These are phyloP conservation scores for Loxodes magnus DNA, from an alignment of 73 alveolate genomes.

Conservation along the genomic window DNA sequence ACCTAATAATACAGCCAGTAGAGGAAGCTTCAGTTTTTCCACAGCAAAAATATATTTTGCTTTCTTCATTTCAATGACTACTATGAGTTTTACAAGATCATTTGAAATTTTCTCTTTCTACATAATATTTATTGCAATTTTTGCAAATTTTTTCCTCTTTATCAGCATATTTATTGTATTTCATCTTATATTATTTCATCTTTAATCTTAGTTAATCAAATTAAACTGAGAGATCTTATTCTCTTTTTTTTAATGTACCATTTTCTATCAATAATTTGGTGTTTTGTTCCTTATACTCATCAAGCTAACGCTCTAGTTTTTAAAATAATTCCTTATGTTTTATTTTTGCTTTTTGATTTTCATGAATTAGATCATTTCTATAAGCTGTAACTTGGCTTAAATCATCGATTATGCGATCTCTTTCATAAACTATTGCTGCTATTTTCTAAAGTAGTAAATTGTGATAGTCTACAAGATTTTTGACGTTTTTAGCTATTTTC, in stretches of 20 bases:
- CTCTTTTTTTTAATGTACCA: not conserved
- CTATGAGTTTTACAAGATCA: conserved; percentile 56
- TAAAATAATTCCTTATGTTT: not conserved
- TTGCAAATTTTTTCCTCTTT: conserved; percentile 37
- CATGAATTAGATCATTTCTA: not conserved
- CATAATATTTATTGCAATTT: conserved; percentile 39
- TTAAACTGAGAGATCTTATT: not conserved
- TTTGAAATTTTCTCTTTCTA: conserved; percentile 50
- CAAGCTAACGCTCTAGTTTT: not conserved
- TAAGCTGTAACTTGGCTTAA: conserved; percentile 6
- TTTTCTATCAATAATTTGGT: no score
- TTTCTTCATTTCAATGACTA: conserved; percentile 44
- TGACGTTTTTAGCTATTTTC: not conserved
- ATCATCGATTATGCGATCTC: conserved; percentile 9
- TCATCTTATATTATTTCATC: conserved; percentile 9
- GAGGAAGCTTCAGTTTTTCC: conserved; percentile 43
- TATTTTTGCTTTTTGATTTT: not conserved
- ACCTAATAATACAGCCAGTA: conserved; percentile 43
- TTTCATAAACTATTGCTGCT: not conserved
- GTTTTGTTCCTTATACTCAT: not conserved
- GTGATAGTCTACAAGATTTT: not conserved
- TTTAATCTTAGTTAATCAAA: conserved; percentile 4
- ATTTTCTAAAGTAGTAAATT: not conserved
- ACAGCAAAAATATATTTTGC: conserved; percentile 53
- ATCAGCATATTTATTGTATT: conserved; percentile 16